Percentiles rank a stretch among this genome's conserved stretches.
phyloP scores from a whole-genome alignment of 192 early-diverging fungal species.

The Obelidium mucronatum region DNA sequence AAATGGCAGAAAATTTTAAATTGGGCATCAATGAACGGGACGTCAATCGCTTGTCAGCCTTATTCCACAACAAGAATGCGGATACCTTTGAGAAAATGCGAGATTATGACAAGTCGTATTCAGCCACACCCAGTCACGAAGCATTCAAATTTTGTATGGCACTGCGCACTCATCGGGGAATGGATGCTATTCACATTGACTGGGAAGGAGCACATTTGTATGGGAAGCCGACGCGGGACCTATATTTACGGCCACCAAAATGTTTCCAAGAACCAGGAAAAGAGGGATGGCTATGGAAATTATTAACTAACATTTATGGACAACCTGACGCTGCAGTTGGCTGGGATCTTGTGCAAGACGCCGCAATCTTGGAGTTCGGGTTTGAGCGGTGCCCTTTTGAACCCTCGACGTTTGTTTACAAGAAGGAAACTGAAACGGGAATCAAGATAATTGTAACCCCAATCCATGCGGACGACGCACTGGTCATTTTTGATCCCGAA shows the following conservation, averaged over 20 bases:
- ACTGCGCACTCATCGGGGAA: not conserved
- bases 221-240: not conserved
- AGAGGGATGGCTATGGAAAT: not conserved
- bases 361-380: not conserved
- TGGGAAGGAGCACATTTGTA: not conserved
- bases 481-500: not conserved
- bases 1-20: too few species aligned
- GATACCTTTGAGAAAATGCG: too few species aligned
- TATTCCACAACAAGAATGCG: too few species aligned
- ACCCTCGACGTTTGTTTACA: not conserved
- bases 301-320: not conserved
- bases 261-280: not conserved
- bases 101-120: constrained; percentile 1
- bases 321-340: not conserved
- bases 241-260: not conserved
- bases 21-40: too few species aligned
- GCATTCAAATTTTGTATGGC: constrained; percentile 6
- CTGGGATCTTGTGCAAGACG: not conserved
- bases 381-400: not conserved
- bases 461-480: not conserved
- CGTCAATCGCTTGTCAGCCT: too few species aligned
- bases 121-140: not conserved
- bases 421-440: not conserved
- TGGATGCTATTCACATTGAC: not conserved
- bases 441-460: not conserved